Base-by-base conservation (phyloP, 148 eudicot species). In the Salicornia ramosissima region DNA sequence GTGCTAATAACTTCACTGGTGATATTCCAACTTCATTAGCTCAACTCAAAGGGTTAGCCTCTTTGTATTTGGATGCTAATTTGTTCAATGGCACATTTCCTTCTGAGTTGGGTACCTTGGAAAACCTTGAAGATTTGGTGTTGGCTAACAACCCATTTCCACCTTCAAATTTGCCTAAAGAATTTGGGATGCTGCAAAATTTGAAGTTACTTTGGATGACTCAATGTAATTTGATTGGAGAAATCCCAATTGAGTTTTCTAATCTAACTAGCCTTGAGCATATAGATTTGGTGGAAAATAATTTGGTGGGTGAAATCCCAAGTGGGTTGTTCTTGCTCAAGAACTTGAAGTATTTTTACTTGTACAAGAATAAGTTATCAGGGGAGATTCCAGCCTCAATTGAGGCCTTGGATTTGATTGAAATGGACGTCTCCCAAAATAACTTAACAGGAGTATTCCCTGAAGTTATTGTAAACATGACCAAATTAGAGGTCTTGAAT, bases 11-110 rank as follows among this genome's bases (percentile, higher is more conserved):
- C 64, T 88, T 93, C 80, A 78, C 80, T 55, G 90, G 87, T 18
- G 78, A 84, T 47, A 79, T 93, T 9, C 96, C 98, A 0, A 79
- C 75, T 40, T 77, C 84, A 18, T 76, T 92, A 24, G 90, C 85
- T 1, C 66, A 71, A 12, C 72, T 92, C 10, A 73, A 78, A 10
- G 75, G 65, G 72, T 67, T 92, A 15, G 31, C 5, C 12, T 39
- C 24, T 0, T 64, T 92, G 66, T 6, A 67, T 33, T 76, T 92
- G 2, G 29, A 74, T 25, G 16, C 30, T 0, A 92, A 89, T 36
- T 40, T 76, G 45, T 80, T 92, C 68, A 79, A 84, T 49, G 97
- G 92, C 19, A 73, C 80, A 10, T 71, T 81, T 60, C 96, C 96
- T 16, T 29, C 57, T 2, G 91, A 86, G 52, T 77, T 89, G 18